Base-by-base conservation (phyloP, 2,329 filamentous ascomycete genomes). In the Ophiostoma tasmaniense region DNA sequence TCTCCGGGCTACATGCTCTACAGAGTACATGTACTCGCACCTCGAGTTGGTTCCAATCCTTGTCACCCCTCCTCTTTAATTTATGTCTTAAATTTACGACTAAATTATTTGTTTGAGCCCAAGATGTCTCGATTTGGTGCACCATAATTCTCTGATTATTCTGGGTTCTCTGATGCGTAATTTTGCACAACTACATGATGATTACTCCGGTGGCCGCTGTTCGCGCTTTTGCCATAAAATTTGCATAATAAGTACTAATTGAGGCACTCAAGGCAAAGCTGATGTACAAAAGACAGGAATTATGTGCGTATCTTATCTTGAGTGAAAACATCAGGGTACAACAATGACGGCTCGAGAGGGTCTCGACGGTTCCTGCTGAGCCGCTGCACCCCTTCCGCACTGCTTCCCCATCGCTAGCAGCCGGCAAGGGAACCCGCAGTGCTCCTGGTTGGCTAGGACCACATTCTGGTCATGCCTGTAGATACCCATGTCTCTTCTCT, bases 391-490 rank as follows among this genome's bases (percentile, higher is more conserved):
- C 64, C 20, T 45, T 35, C 45, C 42, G 8, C 50, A 4, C 28
- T 28, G 50, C n/a, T 61, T 25, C 25, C 25, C 55, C 55, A 17
- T 37, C 37, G 4, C 35, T 35, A 52, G 45, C 7, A 59, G 67
- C 45, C 62, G 42, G 67, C 61, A n/a, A 65, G 13, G 42, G 35
- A 25, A 59, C 64, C 28, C 52, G 64, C 25, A 33, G 64, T 39
- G 37, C 20, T 13, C 59, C 11, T 70, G 69, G 67, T 62, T 68
- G 64, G 67, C 55, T 30, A 14, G 67, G 67, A 28, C 64, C 69
- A 70, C 42, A 64, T 52, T 62, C 30, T 65, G 67, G 65, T 28
- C 64, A 55, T 67, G 64, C 42, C 69, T 42, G 30, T 55, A 25
- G 3, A 25, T 2, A 64, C 33, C 35, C 66, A 55, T 50, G 45